A percentile compares a stretch with the other conserved stretches of the same genome.
Conservation (phyloP, 139 green algal genomes). For the Coelastrella sp. region DNA sequence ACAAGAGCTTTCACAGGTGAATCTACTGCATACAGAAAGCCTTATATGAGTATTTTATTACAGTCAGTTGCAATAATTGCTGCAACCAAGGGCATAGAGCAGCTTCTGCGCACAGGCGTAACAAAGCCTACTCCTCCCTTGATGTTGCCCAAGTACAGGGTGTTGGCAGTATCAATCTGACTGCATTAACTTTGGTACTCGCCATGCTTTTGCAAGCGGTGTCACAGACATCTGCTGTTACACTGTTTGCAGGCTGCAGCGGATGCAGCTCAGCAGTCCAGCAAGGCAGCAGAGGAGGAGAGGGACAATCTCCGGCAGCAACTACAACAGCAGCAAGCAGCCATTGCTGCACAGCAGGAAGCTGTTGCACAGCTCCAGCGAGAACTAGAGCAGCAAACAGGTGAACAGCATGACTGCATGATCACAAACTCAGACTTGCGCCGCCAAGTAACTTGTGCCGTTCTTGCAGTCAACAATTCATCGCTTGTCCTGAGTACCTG, state of each 20-base stretch:
- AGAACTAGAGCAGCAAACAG: not conserved
- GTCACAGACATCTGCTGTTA: not conserved
- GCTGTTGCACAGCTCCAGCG: not conserved
- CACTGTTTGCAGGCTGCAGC: not conserved
- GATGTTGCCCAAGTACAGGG: no score
- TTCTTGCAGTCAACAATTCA: no score
- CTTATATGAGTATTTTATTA: not conserved
- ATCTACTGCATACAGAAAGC: not conserved
- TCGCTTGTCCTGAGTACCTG: no score
- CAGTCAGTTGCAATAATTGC: no score
- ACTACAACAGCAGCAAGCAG: not conserved
- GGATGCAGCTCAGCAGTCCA: not conserved
- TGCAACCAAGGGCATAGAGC: not conserved
- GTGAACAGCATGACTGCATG: no score
- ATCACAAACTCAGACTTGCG: no score
- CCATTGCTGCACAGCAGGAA: not conserved
- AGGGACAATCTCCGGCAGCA: not conserved
- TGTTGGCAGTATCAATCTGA: no score
- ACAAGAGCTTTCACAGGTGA: conserved; percentile 12
- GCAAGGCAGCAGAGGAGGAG: not conserved
- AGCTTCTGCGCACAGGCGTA: no score
- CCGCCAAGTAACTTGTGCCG: no score
- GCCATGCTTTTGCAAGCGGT: not conserved
- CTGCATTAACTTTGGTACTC: not conserved
- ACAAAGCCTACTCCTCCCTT: no score